A percentile compares a stretch with the other conserved stretches of the same genome.
Evolutionary conservation across 2,329 filamentous ascomycete genomes (phyloP).

Genomic region (Xylogone sp.): DNA sequence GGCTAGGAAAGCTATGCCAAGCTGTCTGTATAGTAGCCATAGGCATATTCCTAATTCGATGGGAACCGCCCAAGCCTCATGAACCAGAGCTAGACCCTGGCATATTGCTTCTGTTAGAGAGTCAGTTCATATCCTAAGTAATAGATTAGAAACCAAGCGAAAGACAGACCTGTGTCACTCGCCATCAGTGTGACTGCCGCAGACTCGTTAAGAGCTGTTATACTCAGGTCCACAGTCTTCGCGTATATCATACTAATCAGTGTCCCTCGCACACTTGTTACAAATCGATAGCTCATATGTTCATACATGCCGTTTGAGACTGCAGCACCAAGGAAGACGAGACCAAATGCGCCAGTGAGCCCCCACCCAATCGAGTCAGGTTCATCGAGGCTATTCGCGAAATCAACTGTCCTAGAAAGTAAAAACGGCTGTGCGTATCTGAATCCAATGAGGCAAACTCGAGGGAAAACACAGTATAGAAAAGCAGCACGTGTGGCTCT

Average conservation of each 20-base stretch:
- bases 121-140: too few species aligned
- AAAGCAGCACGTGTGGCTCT: constrained; percentile 14
- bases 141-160: too few species aligned
- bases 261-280: constrained; percentile 21
- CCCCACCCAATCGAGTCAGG: constrained; percentile 23
- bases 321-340: constrained; percentile 28
- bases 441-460: constrained; percentile 18
- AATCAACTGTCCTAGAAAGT: constrained; percentile 17
- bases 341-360: constrained; percentile 25
- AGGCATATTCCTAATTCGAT: constrained; percentile 24
- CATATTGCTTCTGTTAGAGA: constrained; percentile 23
- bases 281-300: constrained; percentile 18
- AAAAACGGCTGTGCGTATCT: constrained; percentile 24
- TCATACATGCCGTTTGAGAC: constrained; percentile 16
- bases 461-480: constrained; percentile 13
- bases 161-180: constrained; percentile 23
- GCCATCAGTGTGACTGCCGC: constrained; percentile 27
- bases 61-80: constrained; percentile 28
- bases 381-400: constrained; percentile 14
- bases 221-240: constrained; percentile 23
- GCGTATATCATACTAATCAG: constrained; percentile 22
- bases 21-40: constrained; percentile 23
- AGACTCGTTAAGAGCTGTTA: constrained; percentile 20
- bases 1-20: constrained; percentile 22
- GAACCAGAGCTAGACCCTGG: constrained; percentile 23